Conservation (phyloP, 306 rosid genomes). For the Ceratonia siliqua region DNA sequence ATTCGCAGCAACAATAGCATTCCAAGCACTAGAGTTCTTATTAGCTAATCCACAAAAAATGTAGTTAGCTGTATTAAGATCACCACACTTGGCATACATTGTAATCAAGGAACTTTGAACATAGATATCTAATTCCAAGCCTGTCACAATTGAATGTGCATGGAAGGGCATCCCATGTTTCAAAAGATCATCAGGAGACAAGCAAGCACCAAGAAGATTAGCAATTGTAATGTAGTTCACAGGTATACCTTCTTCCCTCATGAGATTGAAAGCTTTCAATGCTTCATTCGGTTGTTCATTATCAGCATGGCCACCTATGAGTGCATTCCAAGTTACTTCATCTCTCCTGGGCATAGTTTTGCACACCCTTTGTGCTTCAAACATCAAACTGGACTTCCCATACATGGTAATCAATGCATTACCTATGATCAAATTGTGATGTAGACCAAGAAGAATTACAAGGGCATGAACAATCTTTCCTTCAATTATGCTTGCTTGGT, state of each 20-base stretch:
- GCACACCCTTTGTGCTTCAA: conserved; percentile 52
- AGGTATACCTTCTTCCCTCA: conserved; percentile 63
- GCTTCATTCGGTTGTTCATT: conserved; percentile 67
- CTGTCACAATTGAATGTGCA: conserved; percentile 57
- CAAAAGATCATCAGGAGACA: conserved; percentile 51
- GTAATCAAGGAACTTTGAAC: conserved; percentile 86
- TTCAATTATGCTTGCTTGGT: conserved; percentile 44
- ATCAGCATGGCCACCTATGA: conserved; percentile 76
- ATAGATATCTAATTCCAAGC: conserved; percentile 67
- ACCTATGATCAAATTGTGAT: conserved; percentile 58
- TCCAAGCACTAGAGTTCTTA: conserved; percentile 76
- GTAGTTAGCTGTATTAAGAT: conserved; percentile 59
- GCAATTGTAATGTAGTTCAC: conserved; percentile 73
- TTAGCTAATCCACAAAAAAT: conserved; percentile 55
- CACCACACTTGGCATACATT: conserved; percentile 84
- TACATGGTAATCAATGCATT: conserved; percentile 82
- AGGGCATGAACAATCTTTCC: conserved; percentile 75
- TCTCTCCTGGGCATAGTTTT: conserved; percentile 62
- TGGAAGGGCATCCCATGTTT: conserved; percentile 72
- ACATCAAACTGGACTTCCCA: conserved; percentile 65
- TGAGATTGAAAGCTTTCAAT: conserved; percentile 55
- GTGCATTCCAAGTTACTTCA: conserved; percentile 86
- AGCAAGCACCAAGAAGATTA: conserved; percentile 65
- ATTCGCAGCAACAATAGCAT: conserved; percentile 81
- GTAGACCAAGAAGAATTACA: conserved; percentile 52